Percentiles rank a stretch among this genome's conserved stretches.
Evolutionary conservation across 495 filamentous ascomycete species (phyloP).

Genomic region (Talaromyces stipitatus): DNA sequence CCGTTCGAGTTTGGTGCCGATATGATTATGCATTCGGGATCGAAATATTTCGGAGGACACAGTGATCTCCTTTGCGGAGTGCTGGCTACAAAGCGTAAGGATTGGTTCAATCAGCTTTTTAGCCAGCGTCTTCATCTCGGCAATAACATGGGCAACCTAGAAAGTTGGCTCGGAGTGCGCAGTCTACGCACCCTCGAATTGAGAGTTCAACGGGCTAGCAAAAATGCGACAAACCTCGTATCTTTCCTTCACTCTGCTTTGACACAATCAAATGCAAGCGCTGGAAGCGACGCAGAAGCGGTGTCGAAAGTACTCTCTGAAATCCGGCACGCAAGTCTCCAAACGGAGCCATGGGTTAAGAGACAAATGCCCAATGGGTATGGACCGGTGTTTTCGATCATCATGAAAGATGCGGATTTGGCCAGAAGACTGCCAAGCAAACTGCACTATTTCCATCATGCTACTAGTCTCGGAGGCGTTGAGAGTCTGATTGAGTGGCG

Average conservation of each 20-base stretch:
- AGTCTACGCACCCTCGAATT: conserved; percentile 82
- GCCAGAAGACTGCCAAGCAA: conserved; percentile 69
- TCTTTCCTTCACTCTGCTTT: conserved; percentile 55
- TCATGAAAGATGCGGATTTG: conserved; percentile 47
- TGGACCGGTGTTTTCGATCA: conserved; percentile 79
- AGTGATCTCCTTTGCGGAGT: conserved; percentile 85
- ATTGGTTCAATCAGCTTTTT: conserved; percentile 49
- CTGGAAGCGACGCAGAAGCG: conserved; percentile 28
- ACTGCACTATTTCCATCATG: conserved; percentile 82
- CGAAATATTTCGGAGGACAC: conserved; percentile 95
- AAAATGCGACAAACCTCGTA: conserved; percentile 47
- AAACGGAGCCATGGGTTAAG: conserved; percentile 70
- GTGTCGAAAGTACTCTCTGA: conserved; percentile 47
- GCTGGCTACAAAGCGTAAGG: conserved; percentile 51
- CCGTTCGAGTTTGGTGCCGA: conserved; percentile 77
- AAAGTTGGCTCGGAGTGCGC: conserved; percentile 85
- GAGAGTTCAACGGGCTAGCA: conserved; percentile 60
- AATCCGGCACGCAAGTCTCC: conserved; percentile 71
- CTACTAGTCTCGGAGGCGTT: conserved; percentile 86
- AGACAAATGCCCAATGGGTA: conserved; percentile 90
- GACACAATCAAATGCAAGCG: conserved; percentile 31
- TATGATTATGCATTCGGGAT: conserved; percentile 81
- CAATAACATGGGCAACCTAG: conserved; percentile 79
- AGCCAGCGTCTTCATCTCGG: conserved; percentile 69
- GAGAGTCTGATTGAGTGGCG: conserved; percentile 73